Percentiles rank a stretch among this genome's conserved stretches.
These are phyloP conservation scores for Phaeophleospora eucalypticola DNA, from an alignment of 2,329 filamentous ascomycete species.

Conservation along the genomic window DNA sequence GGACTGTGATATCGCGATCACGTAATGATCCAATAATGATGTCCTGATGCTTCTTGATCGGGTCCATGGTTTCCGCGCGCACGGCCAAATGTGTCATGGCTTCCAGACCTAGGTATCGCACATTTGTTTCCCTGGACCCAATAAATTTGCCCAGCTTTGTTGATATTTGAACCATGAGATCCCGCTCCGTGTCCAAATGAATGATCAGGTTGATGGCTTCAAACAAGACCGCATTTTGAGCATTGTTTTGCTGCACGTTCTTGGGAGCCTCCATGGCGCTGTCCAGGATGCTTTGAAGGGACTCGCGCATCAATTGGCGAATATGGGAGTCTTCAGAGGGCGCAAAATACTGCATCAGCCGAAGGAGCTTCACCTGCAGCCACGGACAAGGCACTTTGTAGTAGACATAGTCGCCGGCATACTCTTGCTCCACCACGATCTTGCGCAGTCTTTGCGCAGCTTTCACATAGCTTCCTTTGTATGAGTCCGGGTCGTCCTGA, in stretches of 20 bases:
- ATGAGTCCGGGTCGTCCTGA: conserved; percentile 90
- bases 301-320: conserved; percentile 85
- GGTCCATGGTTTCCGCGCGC: conserved; percentile 86
- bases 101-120: conserved; percentile 90
- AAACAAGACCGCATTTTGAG: conserved; percentile 94
- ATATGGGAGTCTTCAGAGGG: conserved; percentile 93
- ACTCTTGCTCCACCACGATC: conserved; percentile 86
- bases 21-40: conserved; percentile 92
- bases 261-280: conserved; percentile 90
- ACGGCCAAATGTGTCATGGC: conserved; percentile 98
- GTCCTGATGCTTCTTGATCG: conserved; percentile 96
- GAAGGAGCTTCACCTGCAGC: conserved; percentile 92
- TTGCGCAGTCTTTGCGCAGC: conserved; percentile 84
- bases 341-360: conserved; percentile 91
- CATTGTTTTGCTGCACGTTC: conserved; percentile 99
- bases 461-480: conserved; percentile 91
- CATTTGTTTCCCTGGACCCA: conserved; percentile 93
- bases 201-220: conserved; percentile 99
- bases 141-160: conserved; percentile 89
- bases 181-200: conserved; percentile 90
- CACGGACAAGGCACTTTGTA: conserved; percentile 99
- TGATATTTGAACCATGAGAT: conserved; percentile 94
- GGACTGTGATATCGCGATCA: conserved; percentile 94
- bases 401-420: conserved; percentile 87
- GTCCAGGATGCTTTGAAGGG: conserved; percentile 85